A percentile compares a stretch with the other conserved stretches of the same genome.
Conservation (phyloP, 306 rosid species). For the Ormosia emarginata region DNA sequence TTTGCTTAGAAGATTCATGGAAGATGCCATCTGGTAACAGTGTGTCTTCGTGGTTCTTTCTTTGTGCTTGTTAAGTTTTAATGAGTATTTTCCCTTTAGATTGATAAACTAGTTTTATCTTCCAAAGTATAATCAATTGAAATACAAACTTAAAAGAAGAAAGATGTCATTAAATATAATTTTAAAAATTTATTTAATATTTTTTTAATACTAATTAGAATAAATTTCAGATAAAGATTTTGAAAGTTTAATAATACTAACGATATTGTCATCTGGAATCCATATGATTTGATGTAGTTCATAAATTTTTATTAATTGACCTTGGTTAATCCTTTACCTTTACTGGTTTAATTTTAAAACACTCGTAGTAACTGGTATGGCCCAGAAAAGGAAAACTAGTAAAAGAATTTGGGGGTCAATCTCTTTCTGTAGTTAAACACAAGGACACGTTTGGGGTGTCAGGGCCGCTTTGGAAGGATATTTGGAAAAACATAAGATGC, state of each 20-base stretch:
- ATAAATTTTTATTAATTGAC: not conserved
- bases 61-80: constrained; percentile 15
- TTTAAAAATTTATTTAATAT: not conserved
- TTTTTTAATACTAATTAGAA: not conserved
- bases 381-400: too few relatives aligned
- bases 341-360: not conserved
- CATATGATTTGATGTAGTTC: not conserved
- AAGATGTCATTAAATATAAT: not conserved
- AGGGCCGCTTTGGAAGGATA: not conserved
- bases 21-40: constrained; percentile 23
- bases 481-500: not conserved
- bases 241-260: not conserved
- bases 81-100: not conserved
- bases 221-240: not conserved
- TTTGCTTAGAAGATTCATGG: constrained; percentile 51
- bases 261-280: not conserved
- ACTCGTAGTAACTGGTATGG: not conserved
- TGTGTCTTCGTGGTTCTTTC: constrained; percentile 5
- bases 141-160: not conserved
- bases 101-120: not conserved
- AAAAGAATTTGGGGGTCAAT: not conserved
- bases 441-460: not conserved
- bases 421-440: not conserved
- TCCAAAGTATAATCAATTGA: not conserved
- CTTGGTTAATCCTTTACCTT: not conserved